Evolutionary conservation across 2,329 filamentous ascomycete genomes (phyloP), one percentile per base, ranked within the genome.

Genomic region (Fusarium foetens): DNA sequence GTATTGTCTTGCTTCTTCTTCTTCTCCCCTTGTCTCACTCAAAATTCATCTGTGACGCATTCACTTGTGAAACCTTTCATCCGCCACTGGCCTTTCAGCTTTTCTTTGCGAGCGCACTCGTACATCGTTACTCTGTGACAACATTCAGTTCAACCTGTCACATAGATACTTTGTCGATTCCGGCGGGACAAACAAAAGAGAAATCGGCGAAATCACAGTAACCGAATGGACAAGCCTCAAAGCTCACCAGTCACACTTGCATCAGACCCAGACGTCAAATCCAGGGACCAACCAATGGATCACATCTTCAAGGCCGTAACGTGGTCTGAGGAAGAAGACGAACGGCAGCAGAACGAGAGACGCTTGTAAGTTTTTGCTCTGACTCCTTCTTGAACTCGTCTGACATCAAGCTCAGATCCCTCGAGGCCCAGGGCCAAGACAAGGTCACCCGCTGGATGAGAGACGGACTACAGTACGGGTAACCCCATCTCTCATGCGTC

Each of bases 361-460:
- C 33, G 33, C 38, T 14, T 11, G 70, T 73, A 29, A 38, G 70
- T 63, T 39, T 25, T 19, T 29, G 33, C 14, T 23, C 29, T 25
- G 23, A 14, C 25, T 14, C 16, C 43, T 17, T 53, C 31, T n/a
- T 21, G 21, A 23, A 27, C 36, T 58, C 21, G 21, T 33, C 57
- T 72, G 25, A 72, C 52, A 58, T 21, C 12, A n/a, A 48, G 36
- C 53, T 41, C 17, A 73, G 70, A 43, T 57, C 35, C 9, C 33
- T 70, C 29, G 39, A 58, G 17, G 31, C 58, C 36, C 39, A 66
- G 46, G 46, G 52, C 10, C 66, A 61, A 17, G 70, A 72, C 41
- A 72, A 73, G 36, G 70, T 72, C 31, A 46, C 60, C 46, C 70
- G 66, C 12, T 72, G 70, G 70, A 72, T 72, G 65, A 72, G 46